These are phyloP conservation scores for Thalassiosira exigua DNA, from an alignment of 352 stramenopile species.

Conservation along the genomic window DNA sequence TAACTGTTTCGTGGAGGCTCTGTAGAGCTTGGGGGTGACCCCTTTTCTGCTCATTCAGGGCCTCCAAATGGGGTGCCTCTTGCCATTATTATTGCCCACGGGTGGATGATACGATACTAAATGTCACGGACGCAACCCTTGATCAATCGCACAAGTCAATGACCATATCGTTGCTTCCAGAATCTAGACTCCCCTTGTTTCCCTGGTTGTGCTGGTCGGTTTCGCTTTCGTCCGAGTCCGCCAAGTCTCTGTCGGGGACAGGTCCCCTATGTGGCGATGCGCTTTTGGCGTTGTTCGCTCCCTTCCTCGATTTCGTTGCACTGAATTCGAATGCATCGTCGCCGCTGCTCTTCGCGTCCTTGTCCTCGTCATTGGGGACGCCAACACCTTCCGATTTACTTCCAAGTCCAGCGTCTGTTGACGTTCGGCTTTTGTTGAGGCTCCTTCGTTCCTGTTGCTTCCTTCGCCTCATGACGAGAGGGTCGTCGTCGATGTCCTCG, in stretches of 20 bases:
- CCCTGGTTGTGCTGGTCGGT: neutral
- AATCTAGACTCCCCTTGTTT: neutral
- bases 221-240: neutral
- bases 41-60: no score
- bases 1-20: no score
- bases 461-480: neutral
- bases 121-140: no score
- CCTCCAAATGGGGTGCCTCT: neutral
- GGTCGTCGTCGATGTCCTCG: neutral
- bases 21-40: no score
- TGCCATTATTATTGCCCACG: neutral
- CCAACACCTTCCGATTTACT: neutral
- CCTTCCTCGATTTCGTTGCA: neutral
- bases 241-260: neutral
- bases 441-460: neutral
- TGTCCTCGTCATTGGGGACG: neutral
- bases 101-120: no score
- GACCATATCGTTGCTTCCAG: neutral
- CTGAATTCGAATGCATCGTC: neutral
- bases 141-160: neutral
- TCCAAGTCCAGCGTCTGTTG: neutral
- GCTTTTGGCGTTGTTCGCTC: neutral
- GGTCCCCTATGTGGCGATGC: neutral
- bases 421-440: neutral
- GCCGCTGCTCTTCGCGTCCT: neutral